Base-by-base conservation (phyloP, 768 basidiomycete species). In the Phallus indusiatus region DNA sequence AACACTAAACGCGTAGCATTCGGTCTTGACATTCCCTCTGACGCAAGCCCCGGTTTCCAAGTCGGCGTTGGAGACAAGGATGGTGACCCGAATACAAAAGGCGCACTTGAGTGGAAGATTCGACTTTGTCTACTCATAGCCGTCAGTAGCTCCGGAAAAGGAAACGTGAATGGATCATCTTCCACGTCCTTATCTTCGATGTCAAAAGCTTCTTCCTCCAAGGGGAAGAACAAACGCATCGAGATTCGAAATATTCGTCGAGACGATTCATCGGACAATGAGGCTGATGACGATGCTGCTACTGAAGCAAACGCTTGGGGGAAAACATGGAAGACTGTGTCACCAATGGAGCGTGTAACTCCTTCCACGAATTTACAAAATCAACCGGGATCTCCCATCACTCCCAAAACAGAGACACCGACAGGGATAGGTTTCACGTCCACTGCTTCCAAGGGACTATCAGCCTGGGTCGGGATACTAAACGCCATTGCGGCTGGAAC, bases 21-120 rank as follows among this genome's bases (percentile, higher is more conserved):
- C 72, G 76, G 86, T 14, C 81, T 99, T 1, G 93, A 94, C 67
- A 94, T 99, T 60, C 95, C 94, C 0, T 83, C 87, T 1, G 95
- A 96, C 59, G 91, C 87, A 0, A 88, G 90, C 54, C 93, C 95
- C 0, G 86, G 85, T 0, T 97, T 97, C 71, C 77, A 83, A 55
- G 75, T 94, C 1, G 73, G 76, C 53, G 75, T 86, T 5, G 79
- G 81, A 35, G 66, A 67, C 18, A 65, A 61, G 7, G 24, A 47
- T 28, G 63, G 62, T 63, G 4, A 37, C 21, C 65, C 42, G 42
- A 42, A 4, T 42, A 42, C 42, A n/a, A 42, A 42, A 12, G 94
- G 95, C 9, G 95, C 94, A 0, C 73, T 97, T 9, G 83, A 89
- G 66, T 98, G 95, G 95, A 88, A 86, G 66, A 85, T 98, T 16